Evolutionary conservation across 768 basidiomycete genomes (phyloP).

Genomic region (Dictyophora rubrovolvata): DNA sequence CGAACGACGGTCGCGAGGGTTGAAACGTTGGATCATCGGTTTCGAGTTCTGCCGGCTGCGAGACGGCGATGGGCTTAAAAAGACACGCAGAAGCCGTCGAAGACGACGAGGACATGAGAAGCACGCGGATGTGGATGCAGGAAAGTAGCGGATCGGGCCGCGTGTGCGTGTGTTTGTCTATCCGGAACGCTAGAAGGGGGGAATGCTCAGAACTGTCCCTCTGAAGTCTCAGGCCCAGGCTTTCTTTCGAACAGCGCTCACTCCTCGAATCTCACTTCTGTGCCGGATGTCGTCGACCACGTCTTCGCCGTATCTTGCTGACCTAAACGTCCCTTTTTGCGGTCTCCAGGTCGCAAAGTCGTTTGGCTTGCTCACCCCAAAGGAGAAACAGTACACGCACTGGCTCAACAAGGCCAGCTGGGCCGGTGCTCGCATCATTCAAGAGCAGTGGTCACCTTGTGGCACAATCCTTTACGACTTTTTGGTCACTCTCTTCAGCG

Average conservation of each 20-base stretch:
- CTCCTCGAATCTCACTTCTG: neutral
- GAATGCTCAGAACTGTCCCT: neutral
- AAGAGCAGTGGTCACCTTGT: slow-evolving; percentile 74
- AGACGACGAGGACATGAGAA: slow-evolving; percentile 35
- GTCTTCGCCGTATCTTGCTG: slow-evolving; percentile 61
- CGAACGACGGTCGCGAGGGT: slow-evolving; percentile 80
- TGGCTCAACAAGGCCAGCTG: slow-evolving; percentile 62
- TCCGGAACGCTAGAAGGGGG: neutral
- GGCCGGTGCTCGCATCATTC: slow-evolving; percentile 78
- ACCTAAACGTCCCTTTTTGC: slow-evolving; percentile 68
- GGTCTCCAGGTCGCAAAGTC: slow-evolving; percentile 56
- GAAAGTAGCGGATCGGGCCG: neutral
- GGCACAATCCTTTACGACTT: slow-evolving; percentile 62
- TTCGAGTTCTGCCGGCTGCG: slow-evolving; percentile 73
- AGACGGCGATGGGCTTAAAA: slow-evolving; percentile 59
- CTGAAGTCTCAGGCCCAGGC: neutral
- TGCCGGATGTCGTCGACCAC: neutral
- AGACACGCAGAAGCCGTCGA: slow-evolving; percentile 62
- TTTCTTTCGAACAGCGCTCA: neutral
- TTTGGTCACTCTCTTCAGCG: slow-evolving; percentile 57
- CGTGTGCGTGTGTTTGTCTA: neutral
- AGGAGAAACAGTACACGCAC: slow-evolving; percentile 75
- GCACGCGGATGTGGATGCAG: neutral
- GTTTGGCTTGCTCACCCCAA: slow-evolving; percentile 44
- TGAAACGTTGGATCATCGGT: slow-evolving; percentile 60